Evolutionary conservation across 1,139 yeast species (phyloP).

Genomic region (Yamadazyma diospyri): DNA sequence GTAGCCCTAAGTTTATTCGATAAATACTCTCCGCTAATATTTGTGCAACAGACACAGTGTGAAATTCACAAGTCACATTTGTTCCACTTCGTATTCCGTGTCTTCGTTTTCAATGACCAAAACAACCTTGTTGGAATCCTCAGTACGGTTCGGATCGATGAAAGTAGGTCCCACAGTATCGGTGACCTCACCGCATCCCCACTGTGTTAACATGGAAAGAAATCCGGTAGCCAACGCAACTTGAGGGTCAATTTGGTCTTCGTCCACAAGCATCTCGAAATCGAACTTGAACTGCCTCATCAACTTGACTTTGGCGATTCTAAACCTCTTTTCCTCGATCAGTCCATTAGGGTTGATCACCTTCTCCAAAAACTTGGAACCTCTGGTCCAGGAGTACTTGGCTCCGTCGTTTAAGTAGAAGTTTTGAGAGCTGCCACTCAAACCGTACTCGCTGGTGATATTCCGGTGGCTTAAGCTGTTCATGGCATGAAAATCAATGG

Average conservation of each 20-base stretch:
- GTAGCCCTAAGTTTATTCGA: not conserved
- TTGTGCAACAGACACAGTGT: no score
- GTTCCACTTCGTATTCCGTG: conserved; percentile 5
- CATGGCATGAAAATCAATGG: conserved; percentile 51
- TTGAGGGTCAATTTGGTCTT: conserved; percentile 41
- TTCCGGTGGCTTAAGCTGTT: conserved; percentile 44
- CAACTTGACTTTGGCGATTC: conserved; percentile 53
- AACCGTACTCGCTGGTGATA: conserved; percentile 13
- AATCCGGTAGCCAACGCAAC: conserved; percentile 56
- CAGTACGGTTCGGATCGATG: conserved; percentile 10
- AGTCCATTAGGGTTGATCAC: conserved; percentile 51
- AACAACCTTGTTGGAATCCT: conserved; percentile 8
- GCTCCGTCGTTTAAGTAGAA: conserved; percentile 52
- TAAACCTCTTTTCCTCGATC: conserved; percentile 49
- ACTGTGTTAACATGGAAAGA: conserved; percentile 58
- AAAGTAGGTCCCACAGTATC: conserved; percentile 54
- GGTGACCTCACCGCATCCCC: conserved; percentile 55
- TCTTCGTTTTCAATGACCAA: conserved; percentile 15
- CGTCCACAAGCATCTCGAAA: conserved; percentile 55
- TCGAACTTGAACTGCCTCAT: conserved; percentile 60
- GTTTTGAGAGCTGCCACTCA: conserved; percentile 30
- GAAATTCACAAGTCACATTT: conserved; percentile 4
- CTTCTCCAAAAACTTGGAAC: conserved; percentile 48
- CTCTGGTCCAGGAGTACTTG: conserved; percentile 53
- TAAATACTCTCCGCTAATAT: no score